Evolutionary conservation across 768 basidiomycete genomes (phyloP).

Genomic region (Nidularia pulvinata): DNA sequence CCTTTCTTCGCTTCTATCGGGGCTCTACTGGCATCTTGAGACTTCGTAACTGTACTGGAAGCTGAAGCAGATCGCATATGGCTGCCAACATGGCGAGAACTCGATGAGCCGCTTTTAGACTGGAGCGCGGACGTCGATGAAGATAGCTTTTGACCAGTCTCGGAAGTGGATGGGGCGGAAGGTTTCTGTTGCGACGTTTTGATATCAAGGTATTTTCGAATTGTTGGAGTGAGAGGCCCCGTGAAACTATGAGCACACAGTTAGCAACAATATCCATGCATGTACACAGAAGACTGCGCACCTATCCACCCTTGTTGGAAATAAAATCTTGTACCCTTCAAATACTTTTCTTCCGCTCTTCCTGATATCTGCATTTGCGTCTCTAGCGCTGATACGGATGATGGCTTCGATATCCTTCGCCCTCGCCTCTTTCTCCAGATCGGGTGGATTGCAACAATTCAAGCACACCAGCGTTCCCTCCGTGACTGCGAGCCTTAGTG

Average conservation of each 20-base stretch:
- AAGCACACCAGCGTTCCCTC: constrained; percentile 68
- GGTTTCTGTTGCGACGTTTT: constrained; percentile 9
- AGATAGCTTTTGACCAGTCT: no score
- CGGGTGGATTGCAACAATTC: constrained; percentile 78
- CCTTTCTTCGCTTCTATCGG: constrained; percentile 1
- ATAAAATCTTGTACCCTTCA: constrained; percentile 69
- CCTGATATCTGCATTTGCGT: constrained; percentile 77
- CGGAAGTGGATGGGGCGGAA: no score
- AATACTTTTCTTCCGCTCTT: constrained; percentile 71
- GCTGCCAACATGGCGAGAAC: not conserved
- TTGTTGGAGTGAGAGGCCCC: constrained; percentile 71
- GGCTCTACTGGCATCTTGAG: no score
- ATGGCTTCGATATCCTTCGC: constrained; percentile 69
- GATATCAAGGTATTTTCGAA: constrained; percentile 74
- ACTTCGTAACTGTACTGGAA: constrained; percentile 5
- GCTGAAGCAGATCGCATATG: not conserved
- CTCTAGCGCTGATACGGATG: constrained; percentile 65
- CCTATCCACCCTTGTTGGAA: constrained; percentile 71
- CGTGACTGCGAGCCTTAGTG: constrained; percentile 61
- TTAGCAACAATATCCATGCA: not conserved
- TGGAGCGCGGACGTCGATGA: no score
- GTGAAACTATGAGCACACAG: constrained; percentile 53
- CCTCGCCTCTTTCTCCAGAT: constrained; percentile 68
- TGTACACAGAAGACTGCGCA: constrained; percentile 19
- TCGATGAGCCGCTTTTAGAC: not conserved